These are phyloP conservation scores for Medicago truncatula DNA, from an alignment of 306 rosid genomes.

Conservation along the genomic window DNA sequence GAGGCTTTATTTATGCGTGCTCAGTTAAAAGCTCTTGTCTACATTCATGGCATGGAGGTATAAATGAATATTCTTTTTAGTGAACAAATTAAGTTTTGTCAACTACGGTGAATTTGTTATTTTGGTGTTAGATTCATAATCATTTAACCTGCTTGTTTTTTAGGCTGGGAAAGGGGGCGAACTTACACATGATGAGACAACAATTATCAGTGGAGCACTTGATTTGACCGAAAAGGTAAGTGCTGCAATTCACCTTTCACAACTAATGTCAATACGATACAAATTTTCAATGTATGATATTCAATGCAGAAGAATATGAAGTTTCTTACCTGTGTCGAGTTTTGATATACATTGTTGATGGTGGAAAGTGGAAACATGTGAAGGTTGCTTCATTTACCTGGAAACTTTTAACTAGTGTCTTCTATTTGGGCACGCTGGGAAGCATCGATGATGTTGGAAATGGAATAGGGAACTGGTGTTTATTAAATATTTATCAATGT, in stretches of 20 bases:
- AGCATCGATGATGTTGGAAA: not conserved
- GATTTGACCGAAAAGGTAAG: conserved; percentile 96
- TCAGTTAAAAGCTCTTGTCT: conserved; percentile 93
- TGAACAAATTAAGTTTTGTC: conserved; percentile 23
- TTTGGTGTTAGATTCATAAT: not conserved
- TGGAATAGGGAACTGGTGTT: not conserved
- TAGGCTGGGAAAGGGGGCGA: conserved; percentile 99
- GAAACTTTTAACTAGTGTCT: conserved; percentile 1
- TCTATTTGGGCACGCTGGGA: conserved; percentile 19
- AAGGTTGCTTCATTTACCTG: conserved; percentile 18
- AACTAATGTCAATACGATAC: conserved; percentile 22
- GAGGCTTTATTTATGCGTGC: conserved; percentile 96
- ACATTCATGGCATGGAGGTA: conserved; percentile 94
- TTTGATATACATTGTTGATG: conserved; percentile 24
- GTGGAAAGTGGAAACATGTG: conserved; percentile 28
- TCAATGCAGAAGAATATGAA: conserved; percentile 25
- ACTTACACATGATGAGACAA: conserved; percentile 96
- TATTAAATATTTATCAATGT: conserved; percentile 19
- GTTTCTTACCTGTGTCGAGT: conserved; percentile 37
- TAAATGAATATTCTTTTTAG: not conserved
- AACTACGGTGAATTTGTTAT: conserved; percentile 27
- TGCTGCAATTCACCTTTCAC: conserved; percentile 24
- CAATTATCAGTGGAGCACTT: conserved; percentile 95
- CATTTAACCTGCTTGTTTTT: conserved; percentile 36
- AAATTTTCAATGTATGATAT: conserved; percentile 32